Base-by-base conservation (phyloP, 768 basidiomycete species). In the Agrocybe praecox region DNA sequence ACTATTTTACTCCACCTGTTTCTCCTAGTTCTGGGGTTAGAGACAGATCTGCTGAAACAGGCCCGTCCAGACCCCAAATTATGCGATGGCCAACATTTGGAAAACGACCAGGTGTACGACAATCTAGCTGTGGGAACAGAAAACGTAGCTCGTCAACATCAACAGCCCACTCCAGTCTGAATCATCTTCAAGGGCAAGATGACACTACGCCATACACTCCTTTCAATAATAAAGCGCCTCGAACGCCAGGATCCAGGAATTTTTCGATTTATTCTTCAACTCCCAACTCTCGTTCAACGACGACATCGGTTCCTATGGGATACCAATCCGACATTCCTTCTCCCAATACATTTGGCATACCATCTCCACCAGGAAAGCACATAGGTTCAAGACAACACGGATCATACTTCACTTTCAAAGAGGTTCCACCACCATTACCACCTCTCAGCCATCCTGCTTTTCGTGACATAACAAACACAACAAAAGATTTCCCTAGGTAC, bases 391-490 rank as follows among this genome's bases (percentile, higher is more conserved):
- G 52, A 74, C 71, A 56, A 58, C 59, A 62, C 33, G 59, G 65
- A 49, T 65, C 67, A 46, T 61, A 59, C 60, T 66, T 68, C 62
- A 65, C 52, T 47, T 69, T 61, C 59, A 69, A 60, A 45, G 74
- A 76, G 18, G 65, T 72, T 26, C 76, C 70, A 4, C 85, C 85
- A 9, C 84, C 85, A 14, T 63, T 87, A 33, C 84, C 85, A n/a
- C 74, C 82, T 15, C 75, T 85, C 24, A 70, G 78, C 52, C 86
- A 80, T 71, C 82, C 65, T 55, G 74, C 66, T 42, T 74, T 75
- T 58, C 61, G 53, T 33, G 57, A 61, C 19, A 48, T 53, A 43
- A 40, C 58, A 15, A 61, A 52, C 32, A 49, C 62, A 49, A 32
- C 56, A 12, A 49, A 32, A 21, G n/a, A n/a, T n/a, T n/a, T n/a